Conservation (phyloP, 176 grass and related monocot genomes). For the Cenchrus americanus region DNA sequence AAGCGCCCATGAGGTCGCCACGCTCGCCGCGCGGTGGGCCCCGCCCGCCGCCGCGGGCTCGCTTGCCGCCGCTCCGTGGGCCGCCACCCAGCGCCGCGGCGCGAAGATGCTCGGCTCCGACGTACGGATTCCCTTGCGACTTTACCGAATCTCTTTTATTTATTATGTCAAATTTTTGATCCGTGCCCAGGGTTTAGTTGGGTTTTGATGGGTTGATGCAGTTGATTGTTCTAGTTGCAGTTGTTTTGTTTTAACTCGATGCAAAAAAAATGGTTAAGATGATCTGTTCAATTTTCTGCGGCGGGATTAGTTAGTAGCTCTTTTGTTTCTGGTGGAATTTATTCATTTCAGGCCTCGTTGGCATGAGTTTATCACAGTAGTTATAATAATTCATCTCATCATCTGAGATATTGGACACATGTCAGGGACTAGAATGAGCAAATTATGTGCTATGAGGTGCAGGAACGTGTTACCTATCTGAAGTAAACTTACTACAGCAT, state of each 20-base stretch:
- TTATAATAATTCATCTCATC: background rate
- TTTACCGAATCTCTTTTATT: background rate
- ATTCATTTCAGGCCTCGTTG: background rate
- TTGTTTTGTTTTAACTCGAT: background rate
- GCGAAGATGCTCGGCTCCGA: constrained; percentile 77
- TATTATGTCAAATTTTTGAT: too few species aligned
- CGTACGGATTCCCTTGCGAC: constrained; percentile 27
- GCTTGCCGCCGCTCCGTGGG: constrained; percentile 57
- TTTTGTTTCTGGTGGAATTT: background rate
- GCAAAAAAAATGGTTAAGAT: background rate
- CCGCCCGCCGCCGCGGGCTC: constrained; percentile 21
- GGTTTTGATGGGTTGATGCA: background rate
- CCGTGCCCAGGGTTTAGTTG: constrained; percentile 14
- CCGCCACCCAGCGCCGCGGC: constrained; percentile 65
- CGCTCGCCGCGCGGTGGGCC: constrained; percentile 30
- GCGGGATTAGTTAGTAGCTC: background rate
- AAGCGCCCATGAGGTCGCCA: constrained; percentile 25
- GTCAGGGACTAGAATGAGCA: background rate
- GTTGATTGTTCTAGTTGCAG: background rate
- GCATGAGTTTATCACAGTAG: background rate
- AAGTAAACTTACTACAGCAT: background rate
- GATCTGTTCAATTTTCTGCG: background rate
- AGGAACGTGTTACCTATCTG: background rate
- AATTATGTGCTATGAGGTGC: background rate
- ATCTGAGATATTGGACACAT: background rate